Percentiles rank a stretch among this genome's conserved stretches.
These are phyloP conservation scores for Porcisia deanei DNA, from an alignment of 208 protist species.

Conservation along the genomic window DNA sequence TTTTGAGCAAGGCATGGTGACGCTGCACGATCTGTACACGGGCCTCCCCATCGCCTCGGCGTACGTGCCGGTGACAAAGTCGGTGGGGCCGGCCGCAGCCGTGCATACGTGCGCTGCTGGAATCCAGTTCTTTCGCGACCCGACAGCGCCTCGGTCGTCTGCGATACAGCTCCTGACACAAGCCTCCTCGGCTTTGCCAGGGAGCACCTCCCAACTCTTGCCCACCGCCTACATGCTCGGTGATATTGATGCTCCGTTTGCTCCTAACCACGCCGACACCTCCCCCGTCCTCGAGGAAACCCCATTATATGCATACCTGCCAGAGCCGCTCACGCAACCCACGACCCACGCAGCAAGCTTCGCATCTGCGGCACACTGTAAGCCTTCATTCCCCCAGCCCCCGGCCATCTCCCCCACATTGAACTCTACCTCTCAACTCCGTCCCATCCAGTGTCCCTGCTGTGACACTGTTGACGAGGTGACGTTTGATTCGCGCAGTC, in stretches of 20 bases:
- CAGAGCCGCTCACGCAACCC: not conserved
- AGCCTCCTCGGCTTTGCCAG: not conserved
- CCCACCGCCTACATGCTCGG: not conserved
- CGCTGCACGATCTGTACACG: slow-evolving; percentile 23
- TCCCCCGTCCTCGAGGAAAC: not conserved
- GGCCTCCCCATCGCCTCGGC: slow-evolving; percentile 15
- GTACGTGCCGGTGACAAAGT: not conserved
- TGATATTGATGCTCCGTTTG: not conserved
- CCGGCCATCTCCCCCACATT: not conserved
- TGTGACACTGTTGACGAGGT: not conserved
- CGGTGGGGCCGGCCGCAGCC: not conserved
- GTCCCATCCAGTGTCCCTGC: not conserved
- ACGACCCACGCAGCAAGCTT: not conserved
- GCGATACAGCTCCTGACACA: slow-evolving; percentile 8
- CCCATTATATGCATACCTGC: slow-evolving; percentile 8
- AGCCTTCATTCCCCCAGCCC: slow-evolving; percentile 11
- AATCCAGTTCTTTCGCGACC: slow-evolving; percentile 32
- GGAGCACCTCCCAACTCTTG: not conserved
- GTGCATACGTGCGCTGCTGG: slow-evolving; percentile 16
- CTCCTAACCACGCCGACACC: not conserved
- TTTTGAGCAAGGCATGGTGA: not conserved
- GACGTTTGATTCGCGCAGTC: not conserved
- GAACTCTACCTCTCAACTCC: not conserved
- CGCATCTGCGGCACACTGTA: slow-evolving; percentile 2
- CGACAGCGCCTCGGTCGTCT: slow-evolving; percentile 14